Evolutionary conservation across 2,329 filamentous ascomycete species (phyloP).

Genomic region (Apiospora koreana): DNA sequence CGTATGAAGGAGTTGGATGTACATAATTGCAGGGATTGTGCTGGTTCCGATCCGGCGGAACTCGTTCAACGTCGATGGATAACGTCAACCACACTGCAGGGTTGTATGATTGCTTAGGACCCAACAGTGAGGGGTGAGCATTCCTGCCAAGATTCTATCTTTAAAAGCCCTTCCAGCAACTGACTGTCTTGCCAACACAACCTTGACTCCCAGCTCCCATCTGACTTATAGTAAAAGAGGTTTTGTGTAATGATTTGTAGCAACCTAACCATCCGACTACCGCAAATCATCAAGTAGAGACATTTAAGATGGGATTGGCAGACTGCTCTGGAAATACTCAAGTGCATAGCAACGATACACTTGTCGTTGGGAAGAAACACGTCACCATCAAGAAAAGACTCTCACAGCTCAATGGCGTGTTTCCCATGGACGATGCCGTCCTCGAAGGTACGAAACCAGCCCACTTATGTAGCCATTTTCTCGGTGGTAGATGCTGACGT

Average conservation of each 20-base stretch:
- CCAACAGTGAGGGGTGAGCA: neutral
- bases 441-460: neutral
- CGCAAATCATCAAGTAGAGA: too few relatives aligned
- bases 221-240: too few relatives aligned
- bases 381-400: neutral
- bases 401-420: neutral
- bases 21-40: constrained; percentile 12
- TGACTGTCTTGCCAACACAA: too few relatives aligned
- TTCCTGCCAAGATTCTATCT: neutral
- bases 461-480: neutral
- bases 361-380: neutral
- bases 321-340: neutral
- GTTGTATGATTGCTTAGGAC: neutral
- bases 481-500: neutral
- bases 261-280: too few relatives aligned
- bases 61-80: too few relatives aligned
- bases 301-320: neutral
- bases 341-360: neutral
- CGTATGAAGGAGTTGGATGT: too few relatives aligned
- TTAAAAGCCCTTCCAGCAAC: too few relatives aligned
- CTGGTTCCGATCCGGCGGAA: too few relatives aligned
- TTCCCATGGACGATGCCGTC: neutral
- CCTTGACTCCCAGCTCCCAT: too few relatives aligned
- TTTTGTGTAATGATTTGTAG: too few relatives aligned
- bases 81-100: neutral